phyloP scores from a whole-genome alignment of 371 early-diverging fungal species.

The Circinella umbellata region DNA sequence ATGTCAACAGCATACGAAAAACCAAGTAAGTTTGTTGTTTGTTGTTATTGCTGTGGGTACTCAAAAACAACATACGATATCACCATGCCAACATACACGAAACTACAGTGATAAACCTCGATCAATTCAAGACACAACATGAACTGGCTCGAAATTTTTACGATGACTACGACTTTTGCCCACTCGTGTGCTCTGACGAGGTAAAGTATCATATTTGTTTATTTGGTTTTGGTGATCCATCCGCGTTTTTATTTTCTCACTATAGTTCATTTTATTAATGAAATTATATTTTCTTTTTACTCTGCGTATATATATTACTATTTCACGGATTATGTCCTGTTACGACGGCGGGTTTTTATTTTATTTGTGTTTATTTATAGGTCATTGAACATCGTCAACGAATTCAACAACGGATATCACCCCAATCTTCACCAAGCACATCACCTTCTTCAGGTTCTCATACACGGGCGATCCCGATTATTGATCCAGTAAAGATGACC shows the following conservation, averaged over 20 bases:
- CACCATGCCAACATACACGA: background rate
- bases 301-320: no score
- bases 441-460: conserved; percentile 38
- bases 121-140: conserved; percentile 42
- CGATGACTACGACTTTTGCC: conserved; percentile 53
- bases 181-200: conserved; percentile 35
- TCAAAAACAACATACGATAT: background rate
- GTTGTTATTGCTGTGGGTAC: background rate
- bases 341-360: background rate
- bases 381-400: conserved; percentile 46
- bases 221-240: no score
- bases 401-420: conserved; percentile 47
- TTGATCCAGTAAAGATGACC: conserved; percentile 46
- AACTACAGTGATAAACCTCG: conserved; percentile 27
- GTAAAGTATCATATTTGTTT: conserved; percentile 5
- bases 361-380: conserved; percentile 11
- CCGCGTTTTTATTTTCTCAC: background rate
- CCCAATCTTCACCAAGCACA: conserved; percentile 43
- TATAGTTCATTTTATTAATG: background rate
- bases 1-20: background rate
- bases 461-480: conserved; percentile 48
- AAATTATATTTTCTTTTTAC: background rate
- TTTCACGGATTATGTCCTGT: no score
- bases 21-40: conserved; percentile 3
- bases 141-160: conserved; percentile 56